Evolutionary conservation across 257 asterid genomes (phyloP).

Genomic region (Striga asiatica): DNA sequence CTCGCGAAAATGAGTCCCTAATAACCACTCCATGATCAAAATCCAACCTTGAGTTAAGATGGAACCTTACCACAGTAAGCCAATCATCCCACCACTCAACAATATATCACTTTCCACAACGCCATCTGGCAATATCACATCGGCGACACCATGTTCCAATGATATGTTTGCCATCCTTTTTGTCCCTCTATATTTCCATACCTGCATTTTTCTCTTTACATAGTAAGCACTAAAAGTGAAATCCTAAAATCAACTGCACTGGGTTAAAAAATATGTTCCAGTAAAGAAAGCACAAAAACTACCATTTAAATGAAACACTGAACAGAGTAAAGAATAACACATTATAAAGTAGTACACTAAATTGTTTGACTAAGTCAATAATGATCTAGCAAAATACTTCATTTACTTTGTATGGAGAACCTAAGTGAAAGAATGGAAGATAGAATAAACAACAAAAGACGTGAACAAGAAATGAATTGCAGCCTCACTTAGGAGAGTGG

Average conservation of each 20-base stretch:
- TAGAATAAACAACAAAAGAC: neutral
- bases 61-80: conserved; percentile 43
- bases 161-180: conserved; percentile 39
- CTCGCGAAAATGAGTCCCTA: neutral
- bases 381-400: neutral
- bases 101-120: conserved; percentile 36
- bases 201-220: conserved; percentile 25
- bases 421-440: neutral
- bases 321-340: neutral
- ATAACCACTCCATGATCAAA: neutral
- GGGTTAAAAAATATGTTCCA: neutral
- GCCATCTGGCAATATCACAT: conserved; percentile 45
- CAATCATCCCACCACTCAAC: conserved; percentile 44
- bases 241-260: neutral
- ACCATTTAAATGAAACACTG: neutral
- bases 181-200: conserved; percentile 57
- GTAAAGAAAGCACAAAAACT: neutral
- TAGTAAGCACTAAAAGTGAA: conserved; percentile 9
- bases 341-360: neutral
- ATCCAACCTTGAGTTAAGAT: neutral
- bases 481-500: neutral
- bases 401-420: neutral
- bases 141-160: conserved; percentile 44
- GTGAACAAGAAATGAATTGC: neutral
- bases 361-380: neutral